Evolutionary conservation across 2,329 filamentous ascomycete species (phyloP), one percentile per base, ranked within the genome.

Genomic region (Diaporthe sp.): DNA sequence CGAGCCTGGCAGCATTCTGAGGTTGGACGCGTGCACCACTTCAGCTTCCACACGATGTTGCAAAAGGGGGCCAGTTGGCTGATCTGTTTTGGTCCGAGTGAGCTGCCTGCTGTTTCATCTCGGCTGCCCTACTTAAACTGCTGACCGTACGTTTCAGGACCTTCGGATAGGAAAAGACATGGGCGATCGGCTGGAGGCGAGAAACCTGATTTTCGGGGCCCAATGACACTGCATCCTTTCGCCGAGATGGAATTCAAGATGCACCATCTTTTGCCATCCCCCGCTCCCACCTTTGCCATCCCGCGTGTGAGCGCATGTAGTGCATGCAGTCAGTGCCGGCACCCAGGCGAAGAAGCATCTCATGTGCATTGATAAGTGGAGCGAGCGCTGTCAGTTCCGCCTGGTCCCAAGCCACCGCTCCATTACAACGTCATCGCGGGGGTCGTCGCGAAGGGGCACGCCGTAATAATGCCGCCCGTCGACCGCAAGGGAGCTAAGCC

Each of bases 31-130:
- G 68, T 71, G 55, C 53, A 66, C 17, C 42, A 19, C 63, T 47
- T 51, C 63, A 66, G 63, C 63, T 51, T 37, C 44, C 63, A 51
- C 44, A 66, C 63, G 63, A 66, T 9, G 47, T 39, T 63, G 47
- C 30, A 37, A 25, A 22, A 51, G 25, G 32, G 44, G 32, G 44
- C 63, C 63, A 68, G 53, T 68, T 53, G 63, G 47, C 47, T 35
- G 70, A 71, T 63, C 70, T 71, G 42, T 25, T 53, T 44, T 55
- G 70, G 39, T 55, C 56, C 47, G 32, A 50, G 35, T 42, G 56
- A 63, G 47, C 19, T 61, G 32, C 37, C 50, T 63, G 47, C 44
- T 73, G 74, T 75, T 74, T 75, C 74, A 75, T 73, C 71, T 73
- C 71, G 66, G 71, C 51, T 71, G 71, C 63, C 66, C 44, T 51